Percentiles rank a stretch among this genome's conserved stretches.
phyloP scores from a whole-genome alignment of 257 asterid genomes.

The Solanum arcanum region DNA sequence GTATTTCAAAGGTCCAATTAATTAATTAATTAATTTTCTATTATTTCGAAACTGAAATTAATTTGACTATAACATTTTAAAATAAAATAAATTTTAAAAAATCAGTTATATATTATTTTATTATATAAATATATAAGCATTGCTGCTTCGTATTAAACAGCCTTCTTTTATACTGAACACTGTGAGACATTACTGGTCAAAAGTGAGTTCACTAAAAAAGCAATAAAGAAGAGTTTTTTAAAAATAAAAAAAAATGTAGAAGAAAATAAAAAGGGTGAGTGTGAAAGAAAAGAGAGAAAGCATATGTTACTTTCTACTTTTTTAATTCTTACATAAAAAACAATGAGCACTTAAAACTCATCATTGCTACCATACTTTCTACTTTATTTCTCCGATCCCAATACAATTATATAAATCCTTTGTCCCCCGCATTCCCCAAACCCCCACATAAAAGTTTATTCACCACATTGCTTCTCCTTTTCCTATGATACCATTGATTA shows the following conservation, averaged over 20 bases:
- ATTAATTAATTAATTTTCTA: not conserved
- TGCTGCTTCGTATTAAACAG: not conserved
- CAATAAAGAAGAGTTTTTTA: not conserved
- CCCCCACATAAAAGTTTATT: not conserved
- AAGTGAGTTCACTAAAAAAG: constrained; percentile 7
- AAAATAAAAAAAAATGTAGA: not conserved
- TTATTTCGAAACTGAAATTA: not conserved
- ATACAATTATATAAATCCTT: constrained; percentile 6
- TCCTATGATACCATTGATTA: not conserved
- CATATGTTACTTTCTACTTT: not conserved
- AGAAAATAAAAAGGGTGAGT: not conserved
- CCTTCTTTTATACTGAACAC: constrained; percentile 8
- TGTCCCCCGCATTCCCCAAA: not conserved
- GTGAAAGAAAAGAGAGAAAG: not conserved
- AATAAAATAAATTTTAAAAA: not conserved
- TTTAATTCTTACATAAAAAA: constrained; percentile 13
- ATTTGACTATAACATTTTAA: not conserved
- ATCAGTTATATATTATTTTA: not conserved
- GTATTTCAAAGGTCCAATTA: not conserved
- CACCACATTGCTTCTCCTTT: not conserved
- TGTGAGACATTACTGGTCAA: constrained; percentile 7
- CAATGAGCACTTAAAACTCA: constrained; percentile 2
- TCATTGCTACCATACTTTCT: constrained; percentile 16
- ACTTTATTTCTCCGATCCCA: constrained; percentile 15
- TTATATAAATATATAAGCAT: not conserved